Base-by-base conservation (phyloP, 208 protist genomes). In the Leishmania amazonensis region DNA sequence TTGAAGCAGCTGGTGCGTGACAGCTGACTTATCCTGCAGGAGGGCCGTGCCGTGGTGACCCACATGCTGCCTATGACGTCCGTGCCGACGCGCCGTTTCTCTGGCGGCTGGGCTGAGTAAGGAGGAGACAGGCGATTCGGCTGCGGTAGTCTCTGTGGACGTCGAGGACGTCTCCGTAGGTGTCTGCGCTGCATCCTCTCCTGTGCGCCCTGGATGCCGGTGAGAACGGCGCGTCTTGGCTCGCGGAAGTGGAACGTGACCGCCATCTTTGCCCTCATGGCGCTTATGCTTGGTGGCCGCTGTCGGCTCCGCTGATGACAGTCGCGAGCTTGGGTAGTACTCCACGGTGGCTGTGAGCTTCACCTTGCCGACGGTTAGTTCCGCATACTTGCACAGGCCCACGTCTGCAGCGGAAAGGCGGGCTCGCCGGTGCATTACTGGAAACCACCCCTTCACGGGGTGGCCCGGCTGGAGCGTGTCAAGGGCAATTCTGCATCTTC, bases 401-500 rank as follows among this genome's bases (percentile, higher is more conserved):
- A 51, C 57, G 7, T 72, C 70, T 17, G 70, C 68, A 4, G 58
- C 42, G 3, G 81, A 74, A 3, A 40, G 51, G n/a, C 64, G 73
- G 17, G 53, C 45, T 15, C 88, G 85, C 57, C 89, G 86, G 83
- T 94, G 87, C 47, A 84, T 73, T 28, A 97, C 87, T 1, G 88
- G 86, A 75, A 93, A 96, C 93, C 94, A 97, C 15, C 94, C 94
- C 11, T 81, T 79, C 71, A 96, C 79, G 1, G 87, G 83, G 65
- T 76, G 85, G 19, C 81, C 83, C 0, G 88, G 78, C 17, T 74
- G 80, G 45, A 97, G 86, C 17, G 76, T 53, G 53, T 94, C 87
- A 1, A 97, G 81, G 13, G 77, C 58, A 19, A 97, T 68, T 70
- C 94, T 82, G 67, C 85, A 83, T 75, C 89, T 93, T 31, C 94